Conservation (phyloP, 2,329 filamentous ascomycete species). For the Exserohilum turcica region DNA sequence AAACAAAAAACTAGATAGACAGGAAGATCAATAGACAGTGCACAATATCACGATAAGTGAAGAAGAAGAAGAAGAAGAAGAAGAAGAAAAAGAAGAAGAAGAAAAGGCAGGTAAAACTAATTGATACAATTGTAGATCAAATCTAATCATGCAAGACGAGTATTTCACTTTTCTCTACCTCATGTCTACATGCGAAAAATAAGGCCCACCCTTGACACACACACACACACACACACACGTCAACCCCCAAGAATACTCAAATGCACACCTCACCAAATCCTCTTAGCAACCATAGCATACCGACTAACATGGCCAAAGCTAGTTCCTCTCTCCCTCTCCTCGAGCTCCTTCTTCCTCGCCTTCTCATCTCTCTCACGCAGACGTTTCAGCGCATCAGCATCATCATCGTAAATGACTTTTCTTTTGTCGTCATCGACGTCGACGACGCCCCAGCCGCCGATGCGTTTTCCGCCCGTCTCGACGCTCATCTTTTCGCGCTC, state of each 20-base stretch:
- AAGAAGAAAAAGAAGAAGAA: too few relatives aligned
- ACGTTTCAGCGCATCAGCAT: slow-evolving; percentile 69
- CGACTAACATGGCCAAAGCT: slow-evolving; percentile 72
- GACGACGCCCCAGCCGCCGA: slow-evolving; percentile 82
- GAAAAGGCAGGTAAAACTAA: too few relatives aligned
- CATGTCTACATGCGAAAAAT: background rate
- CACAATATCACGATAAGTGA: too few relatives aligned
- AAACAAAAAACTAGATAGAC: too few relatives aligned
- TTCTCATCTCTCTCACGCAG: slow-evolving; percentile 67
- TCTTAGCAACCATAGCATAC: slow-evolving; percentile 95
- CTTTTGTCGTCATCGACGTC: slow-evolving; percentile 89
- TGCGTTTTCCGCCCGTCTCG: slow-evolving; percentile 72
- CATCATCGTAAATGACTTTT: slow-evolving; percentile 84
- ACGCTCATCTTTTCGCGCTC: slow-evolving; percentile 61
- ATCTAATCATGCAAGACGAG: too few relatives aligned
- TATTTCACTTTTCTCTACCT: too few relatives aligned
- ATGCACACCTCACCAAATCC: slow-evolving; percentile 75
- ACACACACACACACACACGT: background rate
- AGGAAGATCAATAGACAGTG: too few relatives aligned
- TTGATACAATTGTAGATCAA: too few relatives aligned
- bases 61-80: too few relatives aligned
- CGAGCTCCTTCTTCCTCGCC: slow-evolving; percentile 64
- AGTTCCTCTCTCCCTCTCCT: slow-evolving; percentile 55
- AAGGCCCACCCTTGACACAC: background rate
- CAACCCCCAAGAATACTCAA: too few relatives aligned